These are phyloP conservation scores for Vinca minor DNA, from an alignment of 257 asterid genomes.

Conservation along the genomic window DNA sequence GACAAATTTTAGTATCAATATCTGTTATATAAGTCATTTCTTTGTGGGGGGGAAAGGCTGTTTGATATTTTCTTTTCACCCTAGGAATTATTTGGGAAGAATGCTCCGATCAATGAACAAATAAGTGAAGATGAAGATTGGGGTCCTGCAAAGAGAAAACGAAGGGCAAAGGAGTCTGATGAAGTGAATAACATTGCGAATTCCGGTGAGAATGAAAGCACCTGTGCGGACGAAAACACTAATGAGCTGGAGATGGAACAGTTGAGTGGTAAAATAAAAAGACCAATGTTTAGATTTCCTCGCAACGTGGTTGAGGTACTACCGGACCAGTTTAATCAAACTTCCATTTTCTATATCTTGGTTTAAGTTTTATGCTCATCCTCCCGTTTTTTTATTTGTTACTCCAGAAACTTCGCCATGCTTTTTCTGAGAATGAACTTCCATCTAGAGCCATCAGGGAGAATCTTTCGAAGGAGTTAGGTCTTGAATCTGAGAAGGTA, in stretches of 20 bases:
- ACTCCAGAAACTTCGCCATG: constrained; percentile 78
- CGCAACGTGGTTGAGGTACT: constrained; percentile 70
- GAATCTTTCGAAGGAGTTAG: constrained; percentile 65
- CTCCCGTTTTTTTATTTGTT: constrained; percentile 18
- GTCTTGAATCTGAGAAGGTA: constrained; percentile 83
- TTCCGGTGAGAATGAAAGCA: constrained; percentile 40
- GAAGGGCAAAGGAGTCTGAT: constrained; percentile 60
- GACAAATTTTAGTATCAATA: not conserved
- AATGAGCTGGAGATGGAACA: constrained; percentile 28
- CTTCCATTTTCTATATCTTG: not conserved
- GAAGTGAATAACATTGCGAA: constrained; percentile 54
- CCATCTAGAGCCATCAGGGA: constrained; percentile 66
- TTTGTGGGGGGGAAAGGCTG: not conserved
- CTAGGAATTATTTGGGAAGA: constrained; percentile 91
- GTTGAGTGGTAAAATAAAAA: constrained; percentile 31
- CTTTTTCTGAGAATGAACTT: constrained; percentile 86
- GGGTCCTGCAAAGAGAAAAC: constrained; percentile 73
- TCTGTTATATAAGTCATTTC: not conserved
- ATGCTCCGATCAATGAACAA: constrained; percentile 47
- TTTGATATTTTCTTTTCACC: constrained; percentile 17
- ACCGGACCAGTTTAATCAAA: not conserved
- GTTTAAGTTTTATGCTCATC: constrained; percentile 18
- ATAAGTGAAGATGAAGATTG: constrained; percentile 96
- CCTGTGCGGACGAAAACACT: constrained; percentile 24
- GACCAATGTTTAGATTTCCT: constrained; percentile 69